A percentile compares a stretch with the other conserved stretches of the same genome.
Evolutionary conservation across 1,139 yeast genomes (phyloP).

Genomic region (Keqinozyma sinolaborantium): DNA sequence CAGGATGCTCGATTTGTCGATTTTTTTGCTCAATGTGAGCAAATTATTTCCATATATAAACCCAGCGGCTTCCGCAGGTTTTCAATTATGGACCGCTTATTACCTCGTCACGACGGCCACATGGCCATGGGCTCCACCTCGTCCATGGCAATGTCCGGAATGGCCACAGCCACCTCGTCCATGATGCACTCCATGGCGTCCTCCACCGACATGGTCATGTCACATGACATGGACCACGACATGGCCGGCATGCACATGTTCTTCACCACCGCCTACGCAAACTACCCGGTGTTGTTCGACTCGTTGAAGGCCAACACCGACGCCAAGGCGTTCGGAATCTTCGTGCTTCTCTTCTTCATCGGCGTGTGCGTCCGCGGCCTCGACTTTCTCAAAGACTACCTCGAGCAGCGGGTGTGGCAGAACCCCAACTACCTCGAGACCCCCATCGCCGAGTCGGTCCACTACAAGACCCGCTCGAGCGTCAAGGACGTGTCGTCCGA

Average conservation of each 20-base stretch:
- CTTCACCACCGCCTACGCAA: slow-evolving; percentile 46
- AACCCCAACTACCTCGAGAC: slow-evolving; percentile 26
- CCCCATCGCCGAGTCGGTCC: not conserved
- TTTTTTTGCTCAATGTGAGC: not conserved
- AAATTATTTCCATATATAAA: not conserved
- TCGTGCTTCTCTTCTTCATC: slow-evolving; percentile 52
- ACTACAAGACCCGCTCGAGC: not conserved
- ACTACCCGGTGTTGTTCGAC: slow-evolving; percentile 62
- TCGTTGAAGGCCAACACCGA: slow-evolving; percentile 47
- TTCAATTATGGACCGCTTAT: not conserved
- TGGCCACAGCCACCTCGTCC: slow-evolving; percentile 8
- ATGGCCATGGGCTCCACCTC: slow-evolving; percentile 9
- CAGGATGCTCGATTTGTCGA: not conserved
- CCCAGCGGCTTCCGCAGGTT: not conserved
- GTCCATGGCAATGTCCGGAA: slow-evolving; percentile 7
- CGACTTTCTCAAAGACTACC: slow-evolving; percentile 54
- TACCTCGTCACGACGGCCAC: slow-evolving; percentile 1
- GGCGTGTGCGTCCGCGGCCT: slow-evolving; percentile 59
- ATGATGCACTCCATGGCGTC: slow-evolving; percentile 4
- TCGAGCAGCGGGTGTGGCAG: slow-evolving; percentile 64
- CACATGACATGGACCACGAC: slow-evolving; percentile 1
- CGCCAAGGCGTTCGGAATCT: slow-evolving; percentile 71
- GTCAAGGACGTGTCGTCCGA: not conserved
- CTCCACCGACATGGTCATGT: slow-evolving; percentile 3
- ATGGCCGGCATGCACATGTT: slow-evolving; percentile 52